phyloP scores from a whole-genome alignment of 495 filamentous ascomycete genomes.

The Mytilinidion resinicola region DNA sequence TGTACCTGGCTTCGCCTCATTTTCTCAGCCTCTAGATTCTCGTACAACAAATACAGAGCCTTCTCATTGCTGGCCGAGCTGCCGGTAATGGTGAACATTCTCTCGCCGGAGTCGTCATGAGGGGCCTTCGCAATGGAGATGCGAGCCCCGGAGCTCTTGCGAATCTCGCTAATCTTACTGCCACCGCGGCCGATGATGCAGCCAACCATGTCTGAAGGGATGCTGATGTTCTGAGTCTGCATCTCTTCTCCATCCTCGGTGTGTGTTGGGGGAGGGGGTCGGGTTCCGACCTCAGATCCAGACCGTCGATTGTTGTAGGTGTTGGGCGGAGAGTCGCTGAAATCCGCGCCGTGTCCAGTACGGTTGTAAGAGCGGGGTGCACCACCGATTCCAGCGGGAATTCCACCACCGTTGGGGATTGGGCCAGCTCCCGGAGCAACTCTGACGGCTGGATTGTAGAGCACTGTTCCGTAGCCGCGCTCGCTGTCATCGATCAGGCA shows the following conservation, averaged over 20 bases:
- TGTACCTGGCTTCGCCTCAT: conserved; percentile 83
- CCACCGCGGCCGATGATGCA: conserved; percentile 96
- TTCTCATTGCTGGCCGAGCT: conserved; percentile 87
- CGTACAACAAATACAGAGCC: conserved; percentile 91
- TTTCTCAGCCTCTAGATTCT: conserved; percentile 98
- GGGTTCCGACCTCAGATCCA: conserved; percentile 66
- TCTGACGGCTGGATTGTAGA: conserved; percentile 93
- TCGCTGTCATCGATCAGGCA: conserved; percentile 97
- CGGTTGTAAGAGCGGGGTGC: conserved; percentile 71
- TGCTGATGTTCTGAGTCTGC: conserved; percentile 98
- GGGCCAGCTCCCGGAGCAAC: conserved; percentile 58
- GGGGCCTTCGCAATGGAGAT: conserved; percentile 98
- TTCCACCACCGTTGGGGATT: conserved; percentile 41
- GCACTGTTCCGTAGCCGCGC: conserved; percentile 88
- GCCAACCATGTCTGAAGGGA: conserved; percentile 98
- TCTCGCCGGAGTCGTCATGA: conserved; percentile 93
- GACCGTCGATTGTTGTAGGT: conserved; percentile 65
- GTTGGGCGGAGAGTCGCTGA: conserved; percentile 65
- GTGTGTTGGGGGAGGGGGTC: conserved; percentile 68
- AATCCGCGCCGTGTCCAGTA: conserved; percentile 95
- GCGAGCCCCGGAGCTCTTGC: conserved; percentile 88
- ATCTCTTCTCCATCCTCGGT: conserved; percentile 96
- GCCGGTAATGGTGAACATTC: conserved; percentile 99
- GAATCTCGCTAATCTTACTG: conserved; percentile 96
- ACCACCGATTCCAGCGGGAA: conserved; percentile 32